Evolutionary conservation across 2,329 filamentous ascomycete species (phyloP).

Genomic region (Bipolaris cookei): DNA sequence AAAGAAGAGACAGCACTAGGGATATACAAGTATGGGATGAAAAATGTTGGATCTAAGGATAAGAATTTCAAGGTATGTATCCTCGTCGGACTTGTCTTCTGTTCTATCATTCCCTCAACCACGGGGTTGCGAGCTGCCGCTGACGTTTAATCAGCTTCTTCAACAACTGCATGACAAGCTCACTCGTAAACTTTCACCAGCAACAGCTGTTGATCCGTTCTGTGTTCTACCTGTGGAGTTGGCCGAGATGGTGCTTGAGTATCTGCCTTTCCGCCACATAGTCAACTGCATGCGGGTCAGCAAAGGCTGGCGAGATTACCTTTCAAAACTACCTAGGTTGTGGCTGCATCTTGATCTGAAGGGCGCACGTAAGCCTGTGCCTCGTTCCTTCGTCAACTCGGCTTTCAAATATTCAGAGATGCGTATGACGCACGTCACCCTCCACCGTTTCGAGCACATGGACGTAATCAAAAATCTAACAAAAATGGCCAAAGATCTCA

Average conservation of each 20-base stretch:
- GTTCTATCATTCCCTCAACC: background rate
- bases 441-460: constrained; percentile 49
- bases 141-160: constrained; percentile 44
- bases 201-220: constrained; percentile 59
- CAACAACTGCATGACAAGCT: constrained; percentile 58
- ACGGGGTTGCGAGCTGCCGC: background rate
- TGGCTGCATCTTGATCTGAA: constrained; percentile 63
- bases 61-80: constrained; percentile 39
- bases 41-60: constrained; percentile 53
- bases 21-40: constrained; percentile 65
- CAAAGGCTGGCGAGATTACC: constrained; percentile 61
- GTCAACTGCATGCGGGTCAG: constrained; percentile 62
- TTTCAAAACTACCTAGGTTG: constrained; percentile 55
- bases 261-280: constrained; percentile 60
- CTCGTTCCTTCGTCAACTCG: constrained; percentile 50
- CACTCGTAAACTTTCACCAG: constrained; percentile 49
- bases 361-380: constrained; percentile 52
- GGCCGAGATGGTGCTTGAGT: constrained; percentile 57
- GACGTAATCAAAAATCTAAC: constrained; percentile 52
- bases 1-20: constrained; percentile 61
- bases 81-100: background rate
- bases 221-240: constrained; percentile 62
- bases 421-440: constrained; percentile 42
- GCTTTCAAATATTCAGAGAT: constrained; percentile 51
- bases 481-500: constrained; percentile 45